phyloP scores from a whole-genome alignment of 768 basidiomycete species.

The Podaxis rugospora region DNA sequence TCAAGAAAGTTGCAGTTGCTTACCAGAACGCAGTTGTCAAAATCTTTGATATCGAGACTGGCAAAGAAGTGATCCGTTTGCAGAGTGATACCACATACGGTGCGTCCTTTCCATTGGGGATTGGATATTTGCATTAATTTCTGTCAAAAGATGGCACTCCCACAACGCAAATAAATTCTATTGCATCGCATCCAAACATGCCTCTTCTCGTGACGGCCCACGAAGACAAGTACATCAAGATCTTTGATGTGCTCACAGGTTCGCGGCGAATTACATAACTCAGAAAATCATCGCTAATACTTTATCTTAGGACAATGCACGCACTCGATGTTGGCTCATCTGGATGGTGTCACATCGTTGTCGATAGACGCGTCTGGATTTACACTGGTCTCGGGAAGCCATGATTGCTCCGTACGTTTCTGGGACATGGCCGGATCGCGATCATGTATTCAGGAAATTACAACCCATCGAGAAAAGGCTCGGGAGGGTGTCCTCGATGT shows the following conservation, averaged over 20 bases:
- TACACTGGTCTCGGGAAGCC: constrained; percentile 83
- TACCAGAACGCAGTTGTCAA: constrained; percentile 88
- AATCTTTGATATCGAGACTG: constrained; percentile 86
- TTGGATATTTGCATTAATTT: constrained; percentile 7
- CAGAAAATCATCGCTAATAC: constrained; percentile 1
- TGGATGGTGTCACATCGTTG: constrained; percentile 88
- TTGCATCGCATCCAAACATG: constrained; percentile 89
- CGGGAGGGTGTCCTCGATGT: constrained; percentile 89
- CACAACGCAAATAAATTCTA: constrained; percentile 77
- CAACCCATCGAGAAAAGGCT: constrained; percentile 84
- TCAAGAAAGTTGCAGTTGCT: constrained; percentile 86
- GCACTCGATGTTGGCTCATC: constrained; percentile 85
- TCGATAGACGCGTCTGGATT: constrained; percentile 86
- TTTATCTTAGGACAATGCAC: constrained; percentile 68
- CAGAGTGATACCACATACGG: constrained; percentile 59
- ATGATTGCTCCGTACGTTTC: constrained; percentile 91
- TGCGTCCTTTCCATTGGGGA: constrained; percentile 22
- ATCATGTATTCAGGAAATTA: constrained; percentile 85
- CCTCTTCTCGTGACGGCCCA: constrained; percentile 84
- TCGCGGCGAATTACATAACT: constrained; percentile 18
- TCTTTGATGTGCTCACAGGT: constrained; percentile 86
- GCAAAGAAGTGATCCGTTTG: constrained; percentile 66
- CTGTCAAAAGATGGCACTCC: constrained; percentile 58
- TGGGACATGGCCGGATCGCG: constrained; percentile 87
- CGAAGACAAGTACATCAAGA: constrained; percentile 90